These are phyloP conservation scores for Parsonsia alboflavescens DNA, from an alignment of 257 asterid genomes.

Conservation along the genomic window DNA sequence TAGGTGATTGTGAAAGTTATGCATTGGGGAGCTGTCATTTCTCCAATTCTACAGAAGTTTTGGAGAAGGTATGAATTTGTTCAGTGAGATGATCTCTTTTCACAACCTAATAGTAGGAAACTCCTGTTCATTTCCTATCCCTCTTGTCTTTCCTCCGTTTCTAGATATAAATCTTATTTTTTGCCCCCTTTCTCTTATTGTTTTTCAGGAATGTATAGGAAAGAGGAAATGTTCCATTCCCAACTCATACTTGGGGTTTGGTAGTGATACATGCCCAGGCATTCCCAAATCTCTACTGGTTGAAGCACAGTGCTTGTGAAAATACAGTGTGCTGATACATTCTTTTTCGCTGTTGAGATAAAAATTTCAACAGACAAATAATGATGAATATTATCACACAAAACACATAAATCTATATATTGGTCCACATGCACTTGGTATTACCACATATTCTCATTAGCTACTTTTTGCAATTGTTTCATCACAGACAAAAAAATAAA, in stretches of 20 bases:
- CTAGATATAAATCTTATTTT: no score
- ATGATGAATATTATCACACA: no score
- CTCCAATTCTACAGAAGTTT: slow-evolving; percentile 39
- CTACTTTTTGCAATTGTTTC: neutral
- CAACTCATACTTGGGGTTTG: slow-evolving; percentile 34
- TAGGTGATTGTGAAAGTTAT: slow-evolving; percentile 31
- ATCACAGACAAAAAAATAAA: no score
- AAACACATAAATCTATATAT: neutral
- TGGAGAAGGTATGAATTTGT: slow-evolving; percentile 39
- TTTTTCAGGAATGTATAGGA: slow-evolving; percentile 55
- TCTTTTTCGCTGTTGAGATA: neutral
- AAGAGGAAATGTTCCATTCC: slow-evolving; percentile 43
- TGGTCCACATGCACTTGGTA: no score
- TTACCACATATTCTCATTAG: no score
- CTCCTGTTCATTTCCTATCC: no score
- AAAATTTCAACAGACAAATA: neutral
- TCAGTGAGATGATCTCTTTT: no score
- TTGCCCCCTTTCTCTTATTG: neutral
- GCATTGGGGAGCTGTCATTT: slow-evolving; percentile 49
- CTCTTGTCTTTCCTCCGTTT: neutral
- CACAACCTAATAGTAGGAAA: no score
- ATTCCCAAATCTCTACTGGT: slow-evolving; percentile 37
- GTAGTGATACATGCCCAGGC: slow-evolving; percentile 63
- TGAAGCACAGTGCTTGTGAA: slow-evolving; percentile 49
- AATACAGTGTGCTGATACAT: neutral